phyloP scores from a whole-genome alignment of 2,329 filamentous ascomycete genomes.

The Diplodia seriata region DNA sequence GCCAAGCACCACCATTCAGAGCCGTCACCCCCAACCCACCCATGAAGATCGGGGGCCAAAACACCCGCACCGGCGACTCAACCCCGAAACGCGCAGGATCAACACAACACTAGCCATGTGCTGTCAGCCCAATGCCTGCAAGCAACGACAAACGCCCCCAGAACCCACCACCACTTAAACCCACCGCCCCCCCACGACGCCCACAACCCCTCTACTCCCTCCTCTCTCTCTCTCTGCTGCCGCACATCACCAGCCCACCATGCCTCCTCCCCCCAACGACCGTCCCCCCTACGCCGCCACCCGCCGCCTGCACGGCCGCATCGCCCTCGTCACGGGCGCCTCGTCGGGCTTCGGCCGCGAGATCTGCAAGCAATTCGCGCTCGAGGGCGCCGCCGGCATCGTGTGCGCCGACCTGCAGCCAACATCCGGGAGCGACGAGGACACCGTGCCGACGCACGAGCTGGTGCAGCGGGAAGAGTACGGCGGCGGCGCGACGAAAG shows the following conservation, averaged over 20 bases:
- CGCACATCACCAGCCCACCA: neutral
- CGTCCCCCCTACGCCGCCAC: too few species aligned
- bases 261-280: neutral
- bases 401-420: conserved; percentile 36
- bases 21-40: neutral
- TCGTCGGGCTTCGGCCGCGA: conserved; percentile 45
- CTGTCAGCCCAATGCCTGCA: neutral
- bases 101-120: neutral
- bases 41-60: neutral
- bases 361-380: conserved; percentile 3
- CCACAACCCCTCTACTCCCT: accelerated
- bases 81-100: neutral
- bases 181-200: too few species aligned
- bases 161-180: too few species aligned
- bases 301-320: conserved; percentile 31
- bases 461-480: conserved; percentile 20
- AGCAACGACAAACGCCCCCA: neutral
- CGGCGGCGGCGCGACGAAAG: conserved; percentile 12
- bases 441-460: conserved; percentile 25
- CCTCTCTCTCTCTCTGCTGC: too few species aligned
- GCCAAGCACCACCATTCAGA: neutral
- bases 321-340: conserved; percentile 44
- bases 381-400: conserved; percentile 35
- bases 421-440: neutral
- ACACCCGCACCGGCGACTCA: neutral